Evolutionary conservation across 139 green algal species (phyloP).

Genomic region (Zygnema circumcarinatum): DNA sequence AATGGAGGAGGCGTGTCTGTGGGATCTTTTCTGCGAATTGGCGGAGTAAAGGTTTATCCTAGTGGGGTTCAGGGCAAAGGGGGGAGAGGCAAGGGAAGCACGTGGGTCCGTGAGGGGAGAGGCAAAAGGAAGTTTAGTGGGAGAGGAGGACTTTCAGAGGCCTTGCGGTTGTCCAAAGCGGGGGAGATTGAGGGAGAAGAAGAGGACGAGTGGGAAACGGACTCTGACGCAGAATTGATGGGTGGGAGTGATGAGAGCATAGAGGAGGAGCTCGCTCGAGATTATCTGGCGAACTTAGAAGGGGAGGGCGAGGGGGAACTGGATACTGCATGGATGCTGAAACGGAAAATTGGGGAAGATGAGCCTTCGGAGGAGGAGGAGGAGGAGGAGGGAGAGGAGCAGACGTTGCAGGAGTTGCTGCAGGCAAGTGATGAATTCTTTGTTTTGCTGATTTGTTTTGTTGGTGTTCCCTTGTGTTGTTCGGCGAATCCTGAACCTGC

Average conservation of each 20-base stretch:
- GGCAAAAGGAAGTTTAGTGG: neutral
- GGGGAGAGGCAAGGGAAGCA: neutral
- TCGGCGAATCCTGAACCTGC: too few species aligned
- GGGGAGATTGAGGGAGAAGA: constrained; percentile 2
- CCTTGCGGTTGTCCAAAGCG: neutral
- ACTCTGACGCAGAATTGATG: neutral
- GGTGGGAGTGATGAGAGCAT: constrained; percentile 1
- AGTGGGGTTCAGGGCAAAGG: neutral
- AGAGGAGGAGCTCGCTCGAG: neutral
- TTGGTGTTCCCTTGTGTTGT: too few species aligned
- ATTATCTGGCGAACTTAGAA: constrained; percentile 8
- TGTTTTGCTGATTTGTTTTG: too few species aligned
- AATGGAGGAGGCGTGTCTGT: neutral
- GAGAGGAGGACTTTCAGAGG: neutral
- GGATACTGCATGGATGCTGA: neutral
- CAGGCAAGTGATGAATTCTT: too few species aligned
- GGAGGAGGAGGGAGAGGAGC: neutral
- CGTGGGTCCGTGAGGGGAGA: neutral
- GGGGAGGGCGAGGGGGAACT: neutral
- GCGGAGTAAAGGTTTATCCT: constrained; percentile 1
- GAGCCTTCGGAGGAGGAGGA: neutral
- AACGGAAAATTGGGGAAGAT: neutral
- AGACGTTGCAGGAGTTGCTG: neutral
- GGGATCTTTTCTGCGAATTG: constrained; percentile 7
- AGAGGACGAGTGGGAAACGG: neutral